phyloP scores from a whole-genome alignment of 306 rosid genomes.

The Comarum palustre region DNA sequence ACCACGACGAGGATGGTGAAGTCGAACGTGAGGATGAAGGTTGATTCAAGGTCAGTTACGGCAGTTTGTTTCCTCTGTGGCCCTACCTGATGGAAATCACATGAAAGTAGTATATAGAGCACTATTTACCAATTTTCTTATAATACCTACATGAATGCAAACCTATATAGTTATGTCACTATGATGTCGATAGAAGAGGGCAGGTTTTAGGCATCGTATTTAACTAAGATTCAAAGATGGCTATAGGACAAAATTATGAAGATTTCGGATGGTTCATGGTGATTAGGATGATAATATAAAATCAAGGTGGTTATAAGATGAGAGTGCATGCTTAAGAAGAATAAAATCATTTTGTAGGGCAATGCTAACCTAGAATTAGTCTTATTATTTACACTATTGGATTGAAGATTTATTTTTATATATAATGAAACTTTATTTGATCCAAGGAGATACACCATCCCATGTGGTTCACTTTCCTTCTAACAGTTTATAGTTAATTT shows the following conservation, averaged over 20 bases:
- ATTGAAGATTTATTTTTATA: slow-evolving; percentile 18
- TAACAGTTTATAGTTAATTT: slow-evolving; percentile 19
- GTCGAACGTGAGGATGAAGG: no score
- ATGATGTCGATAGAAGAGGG: slow-evolving; percentile 24
- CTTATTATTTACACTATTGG: slow-evolving; percentile 25
- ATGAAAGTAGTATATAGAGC: slow-evolving; percentile 2
- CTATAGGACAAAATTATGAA: slow-evolving; percentile 10
- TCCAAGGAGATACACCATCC: slow-evolving; percentile 46
- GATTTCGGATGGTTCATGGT: slow-evolving; percentile 21
- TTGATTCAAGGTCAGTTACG: no score
- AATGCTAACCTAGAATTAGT: slow-evolving; percentile 38
- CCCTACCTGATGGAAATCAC: slow-evolving; percentile 7
- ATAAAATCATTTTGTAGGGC: slow-evolving; percentile 53
- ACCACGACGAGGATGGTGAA: no score
- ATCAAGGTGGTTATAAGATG: slow-evolving; percentile 31
- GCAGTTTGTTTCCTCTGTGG: no score
- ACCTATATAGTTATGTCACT: slow-evolving; percentile 34
- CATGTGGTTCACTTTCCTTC: slow-evolving; percentile 61
- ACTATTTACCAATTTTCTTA: background rate
- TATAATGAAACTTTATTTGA: slow-evolving; percentile 28
- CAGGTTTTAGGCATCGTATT: background rate
- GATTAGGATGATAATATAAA: slow-evolving; percentile 30
- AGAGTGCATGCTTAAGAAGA: slow-evolving; percentile 48
- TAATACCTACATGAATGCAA: background rate
- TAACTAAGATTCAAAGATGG: slow-evolving; percentile 13